Evolutionary conservation across 2,329 filamentous ascomycete genomes (phyloP).

Genomic region (Sporothrix globosa): DNA sequence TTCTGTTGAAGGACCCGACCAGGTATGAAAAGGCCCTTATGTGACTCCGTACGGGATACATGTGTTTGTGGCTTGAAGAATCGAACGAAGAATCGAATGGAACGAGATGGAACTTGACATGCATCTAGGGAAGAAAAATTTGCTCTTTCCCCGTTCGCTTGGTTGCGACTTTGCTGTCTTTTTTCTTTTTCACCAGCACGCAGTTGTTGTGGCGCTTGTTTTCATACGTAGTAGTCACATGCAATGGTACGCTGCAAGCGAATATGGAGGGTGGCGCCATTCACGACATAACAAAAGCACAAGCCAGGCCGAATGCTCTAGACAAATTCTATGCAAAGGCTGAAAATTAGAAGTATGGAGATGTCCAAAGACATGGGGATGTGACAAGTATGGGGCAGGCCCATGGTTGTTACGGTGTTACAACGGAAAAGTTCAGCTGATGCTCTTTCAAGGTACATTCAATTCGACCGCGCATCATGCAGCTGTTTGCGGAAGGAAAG

Average conservation of each 20-base stretch:
- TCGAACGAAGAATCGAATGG: conserved; percentile 10
- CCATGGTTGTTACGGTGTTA: background rate
- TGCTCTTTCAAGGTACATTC: background rate
- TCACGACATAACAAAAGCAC: background rate
- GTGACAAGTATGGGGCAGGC: background rate
- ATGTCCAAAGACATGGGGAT: background rate
- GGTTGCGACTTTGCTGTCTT: background rate
- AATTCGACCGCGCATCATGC: background rate
- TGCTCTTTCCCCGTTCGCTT: background rate
- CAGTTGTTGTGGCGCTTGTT: conserved; percentile 18
- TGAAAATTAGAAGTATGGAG: background rate
- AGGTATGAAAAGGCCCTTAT: conserved; percentile 7
- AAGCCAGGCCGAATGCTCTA: background rate
- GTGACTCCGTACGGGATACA: background rate
- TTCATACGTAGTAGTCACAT: conserved; percentile 12
- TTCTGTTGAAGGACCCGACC: background rate
- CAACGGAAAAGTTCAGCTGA: conserved; percentile 4
- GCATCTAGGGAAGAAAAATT: background rate
- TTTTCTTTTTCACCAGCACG: background rate
- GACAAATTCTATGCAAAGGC: background rate
- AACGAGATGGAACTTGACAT: background rate
- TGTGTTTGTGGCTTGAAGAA: conserved; percentile 22
- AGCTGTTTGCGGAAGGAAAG: conserved; percentile 19
- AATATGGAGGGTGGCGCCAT: conserved; percentile 6
- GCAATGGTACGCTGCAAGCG: conserved; percentile 27